phyloP scores from a whole-genome alignment of 106 monocot species.

The Apostasia shenzhenica region DNA sequence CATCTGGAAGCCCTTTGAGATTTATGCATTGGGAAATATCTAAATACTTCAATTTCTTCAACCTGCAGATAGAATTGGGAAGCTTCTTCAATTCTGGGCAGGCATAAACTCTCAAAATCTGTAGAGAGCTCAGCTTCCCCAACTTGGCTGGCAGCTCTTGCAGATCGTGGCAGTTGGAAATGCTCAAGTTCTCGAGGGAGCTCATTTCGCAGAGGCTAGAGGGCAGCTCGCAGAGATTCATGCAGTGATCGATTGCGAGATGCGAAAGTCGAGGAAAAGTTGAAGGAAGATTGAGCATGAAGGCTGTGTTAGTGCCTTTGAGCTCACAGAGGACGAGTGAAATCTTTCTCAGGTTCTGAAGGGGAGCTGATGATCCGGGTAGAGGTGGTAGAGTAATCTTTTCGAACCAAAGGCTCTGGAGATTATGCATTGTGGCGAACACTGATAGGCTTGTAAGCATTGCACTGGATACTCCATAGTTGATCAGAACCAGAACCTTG shows the following conservation, averaged over 20 bases:
- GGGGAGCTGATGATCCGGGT: slow-evolving; percentile 34
- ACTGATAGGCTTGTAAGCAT: slow-evolving; percentile 23
- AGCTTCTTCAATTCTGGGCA: slow-evolving; percentile 39
- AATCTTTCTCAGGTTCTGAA: slow-evolving; percentile 32
- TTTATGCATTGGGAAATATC: slow-evolving; percentile 54
- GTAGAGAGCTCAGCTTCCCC: slow-evolving; percentile 28
- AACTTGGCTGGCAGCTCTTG: slow-evolving; percentile 31
- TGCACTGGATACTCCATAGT: slow-evolving; percentile 27
- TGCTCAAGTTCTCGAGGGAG: slow-evolving; percentile 32
- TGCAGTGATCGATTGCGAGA: slow-evolving; percentile 48
- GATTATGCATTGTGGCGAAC: slow-evolving; percentile 21
- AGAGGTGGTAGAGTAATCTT: slow-evolving; percentile 45
- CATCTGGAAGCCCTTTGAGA: slow-evolving; percentile 39
- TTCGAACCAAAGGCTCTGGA: slow-evolving; percentile 52
- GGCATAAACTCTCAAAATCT: slow-evolving; percentile 37
- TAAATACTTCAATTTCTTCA: slow-evolving; percentile 33
- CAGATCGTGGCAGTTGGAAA: slow-evolving; percentile 56
- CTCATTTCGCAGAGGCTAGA: slow-evolving; percentile 33
- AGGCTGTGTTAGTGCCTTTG: slow-evolving; percentile 21
- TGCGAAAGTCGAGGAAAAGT: slow-evolving; percentile 36
- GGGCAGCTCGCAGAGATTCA: slow-evolving; percentile 37
- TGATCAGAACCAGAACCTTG: slow-evolving; percentile 42
- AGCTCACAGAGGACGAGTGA: slow-evolving; percentile 44
- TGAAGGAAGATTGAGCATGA: slow-evolving; percentile 14
- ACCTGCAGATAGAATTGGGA: slow-evolving; percentile 36